Percentiles rank a stretch among this genome's conserved stretches.
phyloP scores from a whole-genome alignment of 225 moss, liverwort and hornwort species.

The Polytrichum formosum region DNA sequence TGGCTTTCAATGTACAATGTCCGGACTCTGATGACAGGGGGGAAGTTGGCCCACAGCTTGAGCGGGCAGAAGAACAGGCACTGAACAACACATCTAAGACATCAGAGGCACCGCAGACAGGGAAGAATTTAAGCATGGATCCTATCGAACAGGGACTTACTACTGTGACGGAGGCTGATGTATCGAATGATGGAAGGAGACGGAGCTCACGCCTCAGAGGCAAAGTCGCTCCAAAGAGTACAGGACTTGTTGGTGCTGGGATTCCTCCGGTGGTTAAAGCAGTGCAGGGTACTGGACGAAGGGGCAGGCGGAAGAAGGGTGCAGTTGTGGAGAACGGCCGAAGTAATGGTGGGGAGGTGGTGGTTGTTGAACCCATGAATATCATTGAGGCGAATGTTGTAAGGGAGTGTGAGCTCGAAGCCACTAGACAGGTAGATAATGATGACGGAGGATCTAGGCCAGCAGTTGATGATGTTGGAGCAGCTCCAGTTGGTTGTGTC shows the following conservation, averaged over 20 bases:
- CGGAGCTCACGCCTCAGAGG: constrained; percentile 40
- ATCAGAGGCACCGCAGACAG: constrained; percentile 5
- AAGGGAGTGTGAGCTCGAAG: constrained; percentile 3
- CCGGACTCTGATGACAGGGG: constrained; percentile 24
- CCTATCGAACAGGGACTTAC: constrained; percentile 8
- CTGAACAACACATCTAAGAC: constrained; percentile 3
- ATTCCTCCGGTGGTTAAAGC: constrained; percentile 14
- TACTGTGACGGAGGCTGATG: constrained; percentile 11
- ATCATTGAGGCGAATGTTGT: too few relatives aligned
- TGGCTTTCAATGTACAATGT: constrained; percentile 36
- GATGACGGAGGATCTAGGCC: constrained; percentile 12
- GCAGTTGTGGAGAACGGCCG: constrained; percentile 21
- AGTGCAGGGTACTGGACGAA: constrained; percentile 24
- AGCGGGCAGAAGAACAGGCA: constrained; percentile 10
- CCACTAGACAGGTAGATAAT: background rate
- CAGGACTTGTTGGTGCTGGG: constrained; percentile 18
- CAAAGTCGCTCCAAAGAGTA: constrained; percentile 13
- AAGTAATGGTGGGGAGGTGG: constrained; percentile 22
- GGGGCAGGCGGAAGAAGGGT: constrained; percentile 36
- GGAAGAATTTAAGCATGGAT: constrained; percentile 15
- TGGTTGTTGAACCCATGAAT: constrained; percentile 1
- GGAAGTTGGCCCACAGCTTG: background rate
- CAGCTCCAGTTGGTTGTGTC: constrained; percentile 2
- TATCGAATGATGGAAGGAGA: constrained; percentile 24
- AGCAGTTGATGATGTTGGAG: constrained; percentile 1